phyloP scores from a whole-genome alignment of 2,329 filamentous ascomycete species.

The Fonsecaea pedrosoi region DNA sequence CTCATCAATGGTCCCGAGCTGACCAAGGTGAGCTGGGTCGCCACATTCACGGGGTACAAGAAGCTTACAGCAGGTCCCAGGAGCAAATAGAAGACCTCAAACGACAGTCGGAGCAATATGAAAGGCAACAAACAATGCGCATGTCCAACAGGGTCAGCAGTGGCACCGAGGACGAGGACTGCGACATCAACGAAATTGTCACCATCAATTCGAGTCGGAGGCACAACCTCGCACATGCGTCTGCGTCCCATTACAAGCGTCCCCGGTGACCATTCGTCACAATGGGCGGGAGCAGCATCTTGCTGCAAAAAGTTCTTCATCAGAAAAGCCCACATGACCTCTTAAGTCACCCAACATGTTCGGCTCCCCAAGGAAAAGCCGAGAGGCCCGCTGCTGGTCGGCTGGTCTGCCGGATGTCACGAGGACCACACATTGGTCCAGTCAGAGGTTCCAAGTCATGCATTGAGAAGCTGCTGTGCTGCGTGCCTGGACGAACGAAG shows the following conservation, averaged over 20 bases:
- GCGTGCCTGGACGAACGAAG: not conserved
- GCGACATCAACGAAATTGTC: slow-evolving; percentile 40
- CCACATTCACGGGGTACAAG: not conserved
- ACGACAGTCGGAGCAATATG: slow-evolving; percentile 56
- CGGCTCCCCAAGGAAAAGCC: slow-evolving; percentile 3
- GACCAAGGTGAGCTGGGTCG: slow-evolving; percentile 49
- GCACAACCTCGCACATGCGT: slow-evolving; percentile 21
- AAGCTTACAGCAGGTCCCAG: slow-evolving; percentile 41
- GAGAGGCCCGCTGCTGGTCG: not conserved
- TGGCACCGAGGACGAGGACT: slow-evolving; percentile 30
- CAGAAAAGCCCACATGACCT: slow-evolving; percentile 8
- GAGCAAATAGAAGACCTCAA: slow-evolving; percentile 59
- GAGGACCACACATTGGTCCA: slow-evolving; percentile 4
- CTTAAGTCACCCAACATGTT: not conserved
- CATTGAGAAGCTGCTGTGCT: slow-evolving; percentile 4
- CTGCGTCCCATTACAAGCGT: slow-evolving; percentile 28
- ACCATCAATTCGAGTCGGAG: slow-evolving; percentile 34
- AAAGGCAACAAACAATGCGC: slow-evolving; percentile 54
- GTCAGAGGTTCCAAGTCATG: slow-evolving; percentile 8
- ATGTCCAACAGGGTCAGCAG: slow-evolving; percentile 44
- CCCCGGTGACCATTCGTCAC: slow-evolving; percentile 24
- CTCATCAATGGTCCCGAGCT: slow-evolving; percentile 55
- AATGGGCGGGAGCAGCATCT: slow-evolving; percentile 3
- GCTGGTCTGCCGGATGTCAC: slow-evolving; percentile 6
- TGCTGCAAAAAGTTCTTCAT: slow-evolving; percentile 5